Base-by-base conservation (phyloP, 352 stramenopile genomes). In the Phytophthora kernoviae region DNA sequence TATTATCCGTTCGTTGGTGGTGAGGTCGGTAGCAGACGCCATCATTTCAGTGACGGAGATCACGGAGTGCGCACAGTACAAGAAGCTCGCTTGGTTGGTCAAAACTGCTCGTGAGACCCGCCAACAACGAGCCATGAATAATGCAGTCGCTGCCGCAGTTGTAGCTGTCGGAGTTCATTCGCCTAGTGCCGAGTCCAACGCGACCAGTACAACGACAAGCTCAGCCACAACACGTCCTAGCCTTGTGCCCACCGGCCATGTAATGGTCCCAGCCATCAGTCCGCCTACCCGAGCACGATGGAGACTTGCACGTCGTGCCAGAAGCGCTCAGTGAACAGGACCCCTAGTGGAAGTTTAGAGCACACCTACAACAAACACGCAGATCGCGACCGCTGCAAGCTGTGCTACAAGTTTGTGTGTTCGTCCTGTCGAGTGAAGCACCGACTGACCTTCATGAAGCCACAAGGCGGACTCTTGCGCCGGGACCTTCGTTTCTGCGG, bases 11-110 rank as follows among this genome's bases (percentile, higher is more conserved):
- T 54, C 46, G 14, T 26, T 81, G 5, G 56, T 68, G 6, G 53
- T 74, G 24, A 52, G 57, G 27, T 61, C 56, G 2, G 49, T 58
- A 0, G 58, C 69, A 5, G 58, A 64, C 11, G 53, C 55, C n/a
- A 69, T 79, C n/a, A 58, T 64, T 4, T 75, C 68, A 0, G 59
- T 67, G 27, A 66, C 48, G 17, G 47, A 64, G 21, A 62, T 57
- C 14, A 58, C 63, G 1, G 54, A 75, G 12, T 81, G 68, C 50
- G 68, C 56, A 5, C 64, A 63, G 30, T 53, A 55, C 17, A 81
- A 78, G 65, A 81, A 81, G n/a, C 46, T 78, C 18, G 49, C 54
- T 37, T 77, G 65, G 64, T 18, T 70, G 8, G 45, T 62, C 9
- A 67, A 52, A 37, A 70, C 40, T 39, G 55, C 50, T 6, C 53